A percentile compares a stretch with the other conserved stretches of the same genome.
Evolutionary conservation across 805 yeast species (phyloP).

Genomic region (Candida nitratophila): DNA sequence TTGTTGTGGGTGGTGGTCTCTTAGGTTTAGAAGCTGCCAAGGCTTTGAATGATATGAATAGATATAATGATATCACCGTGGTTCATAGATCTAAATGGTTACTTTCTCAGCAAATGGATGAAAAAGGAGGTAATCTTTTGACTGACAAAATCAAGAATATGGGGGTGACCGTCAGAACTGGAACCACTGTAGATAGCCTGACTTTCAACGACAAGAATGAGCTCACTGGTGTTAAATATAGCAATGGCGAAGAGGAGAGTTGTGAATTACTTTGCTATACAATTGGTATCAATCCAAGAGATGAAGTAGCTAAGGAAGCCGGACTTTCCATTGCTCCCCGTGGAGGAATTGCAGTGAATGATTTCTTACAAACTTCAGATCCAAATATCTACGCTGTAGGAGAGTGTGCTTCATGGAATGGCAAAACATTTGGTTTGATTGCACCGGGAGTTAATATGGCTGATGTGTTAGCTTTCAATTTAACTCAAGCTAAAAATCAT

Average conservation of each 20-base stretch:
- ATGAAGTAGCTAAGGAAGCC: conserved; percentile 22
- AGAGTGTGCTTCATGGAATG: conserved; percentile 31
- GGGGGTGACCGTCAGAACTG: conserved; percentile 46
- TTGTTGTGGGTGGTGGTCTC: conserved; percentile 29
- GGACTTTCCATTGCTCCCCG: conserved; percentile 18
- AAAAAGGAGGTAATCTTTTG: conserved; percentile 26
- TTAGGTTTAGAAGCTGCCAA: conserved; percentile 31
- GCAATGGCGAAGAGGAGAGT: conserved; percentile 21
- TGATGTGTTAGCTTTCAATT: conserved; percentile 26
- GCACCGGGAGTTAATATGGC: conserved; percentile 35
- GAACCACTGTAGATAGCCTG: conserved; percentile 42
- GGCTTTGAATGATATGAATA: conserved; percentile 25
- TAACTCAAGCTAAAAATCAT: conserved; percentile 29
- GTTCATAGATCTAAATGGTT: conserved; percentile 29
- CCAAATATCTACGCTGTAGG: conserved; percentile 26
- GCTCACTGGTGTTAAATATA: conserved; percentile 19
- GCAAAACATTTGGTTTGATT: conserved; percentile 28
- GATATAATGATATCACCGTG: conserved; percentile 22
- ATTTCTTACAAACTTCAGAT: conserved; percentile 22
- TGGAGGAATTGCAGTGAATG: conserved; percentile 26
- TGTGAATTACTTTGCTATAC: conserved; percentile 29
- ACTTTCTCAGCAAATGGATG: conserved; percentile 29
- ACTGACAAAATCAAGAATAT: conserved; percentile 42
- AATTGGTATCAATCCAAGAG: conserved; percentile 29
- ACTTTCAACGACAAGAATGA: conserved; percentile 19